These are phyloP conservation scores for Phtheirospermum japonicum DNA, from an alignment of 257 asterid species.

Conservation along the genomic window DNA sequence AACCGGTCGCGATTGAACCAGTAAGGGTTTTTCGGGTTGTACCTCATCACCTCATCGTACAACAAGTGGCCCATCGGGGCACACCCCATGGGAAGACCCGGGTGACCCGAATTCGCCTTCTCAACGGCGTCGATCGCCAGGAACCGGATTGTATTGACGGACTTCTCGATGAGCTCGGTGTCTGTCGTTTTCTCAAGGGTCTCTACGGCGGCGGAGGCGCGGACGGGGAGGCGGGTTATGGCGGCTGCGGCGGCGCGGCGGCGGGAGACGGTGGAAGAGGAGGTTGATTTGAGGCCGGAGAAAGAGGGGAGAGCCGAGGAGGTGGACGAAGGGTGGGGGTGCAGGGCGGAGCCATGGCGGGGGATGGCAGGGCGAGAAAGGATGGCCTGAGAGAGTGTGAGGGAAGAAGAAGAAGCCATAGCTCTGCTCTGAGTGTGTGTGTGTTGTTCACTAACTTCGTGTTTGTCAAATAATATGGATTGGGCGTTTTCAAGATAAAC, in stretches of 20 bases:
- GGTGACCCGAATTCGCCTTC: slow-evolving; percentile 90
- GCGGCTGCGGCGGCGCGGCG: slow-evolving; percentile 34
- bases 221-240: slow-evolving; percentile 29
- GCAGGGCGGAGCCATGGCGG: slow-evolving; percentile 56
- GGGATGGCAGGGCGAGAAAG: slow-evolving; percentile 63
- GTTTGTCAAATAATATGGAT: slow-evolving; percentile 20
- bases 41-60: slow-evolving; percentile 92
- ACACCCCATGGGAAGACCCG: slow-evolving; percentile 91
- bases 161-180: slow-evolving; percentile 59
- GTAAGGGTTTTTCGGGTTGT: slow-evolving; percentile 91
- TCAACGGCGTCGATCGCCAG: slow-evolving; percentile 85
- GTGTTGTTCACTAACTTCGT: not conserved
- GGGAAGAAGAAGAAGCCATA: slow-evolving; percentile 90
- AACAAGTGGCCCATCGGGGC: slow-evolving; percentile 95
- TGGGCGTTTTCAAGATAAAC: slow-evolving; percentile 7
- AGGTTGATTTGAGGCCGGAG: slow-evolving; percentile 58
- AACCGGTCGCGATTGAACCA: slow-evolving; percentile 96
- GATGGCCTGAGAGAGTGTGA: slow-evolving; percentile 85
- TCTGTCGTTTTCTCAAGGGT: slow-evolving; percentile 61
- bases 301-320: slow-evolving; percentile 45
- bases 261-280: slow-evolving; percentile 35
- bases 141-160: slow-evolving; percentile 77
- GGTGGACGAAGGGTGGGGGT: slow-evolving; percentile 33
- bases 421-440: slow-evolving; percentile 27
- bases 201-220: slow-evolving; percentile 69